Evolutionary conservation across 2,329 filamentous ascomycete genomes (phyloP).

Genomic region (Aspergillus pseudoglaucus): DNA sequence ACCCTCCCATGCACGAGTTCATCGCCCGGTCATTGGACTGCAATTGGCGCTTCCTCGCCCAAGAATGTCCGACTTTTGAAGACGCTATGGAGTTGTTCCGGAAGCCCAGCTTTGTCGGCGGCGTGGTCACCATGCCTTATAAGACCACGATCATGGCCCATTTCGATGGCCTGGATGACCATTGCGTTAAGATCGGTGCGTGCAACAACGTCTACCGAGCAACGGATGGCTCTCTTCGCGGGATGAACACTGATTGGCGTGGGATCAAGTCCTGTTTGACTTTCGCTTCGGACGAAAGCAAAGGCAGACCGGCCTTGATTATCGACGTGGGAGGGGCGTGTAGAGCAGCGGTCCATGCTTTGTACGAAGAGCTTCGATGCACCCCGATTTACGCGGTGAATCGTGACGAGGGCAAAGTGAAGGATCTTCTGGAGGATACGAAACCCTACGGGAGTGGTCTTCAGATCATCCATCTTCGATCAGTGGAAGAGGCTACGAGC

Average conservation of each 20-base stretch:
- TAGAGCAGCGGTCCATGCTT: conserved; percentile 35
- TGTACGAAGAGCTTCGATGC: conserved; percentile 22
- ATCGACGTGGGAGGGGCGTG: conserved; percentile 40
- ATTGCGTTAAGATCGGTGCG: conserved; percentile 31
- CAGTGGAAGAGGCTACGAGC: conserved; percentile 16
- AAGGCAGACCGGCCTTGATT: conserved; percentile 26
- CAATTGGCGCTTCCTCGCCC: conserved; percentile 31
- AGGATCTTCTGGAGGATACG: conserved; percentile 20
- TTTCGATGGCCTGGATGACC: conserved; percentile 30
- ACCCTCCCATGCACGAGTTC: conserved; percentile 35
- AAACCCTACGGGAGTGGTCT: neutral
- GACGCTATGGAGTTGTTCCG: conserved; percentile 24
- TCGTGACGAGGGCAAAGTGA: conserved; percentile 25
- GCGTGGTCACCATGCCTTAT: conserved; percentile 40
- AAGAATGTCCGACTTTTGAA: conserved; percentile 26
- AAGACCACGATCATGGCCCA: conserved; percentile 29
- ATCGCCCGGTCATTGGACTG: conserved; percentile 30
- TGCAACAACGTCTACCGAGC: conserved; percentile 13
- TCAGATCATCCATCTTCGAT: conserved; percentile 24
- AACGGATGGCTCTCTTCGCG: conserved; percentile 20
- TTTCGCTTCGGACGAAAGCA: conserved; percentile 9
- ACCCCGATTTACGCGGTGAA: conserved; percentile 33
- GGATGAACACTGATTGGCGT: conserved; percentile 41
- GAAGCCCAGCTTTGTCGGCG: conserved; percentile 23
- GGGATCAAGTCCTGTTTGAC: conserved; percentile 34